Base-by-base conservation (phyloP, 2,329 filamentous ascomycete genomes). In the Penicillium sp. region DNA sequence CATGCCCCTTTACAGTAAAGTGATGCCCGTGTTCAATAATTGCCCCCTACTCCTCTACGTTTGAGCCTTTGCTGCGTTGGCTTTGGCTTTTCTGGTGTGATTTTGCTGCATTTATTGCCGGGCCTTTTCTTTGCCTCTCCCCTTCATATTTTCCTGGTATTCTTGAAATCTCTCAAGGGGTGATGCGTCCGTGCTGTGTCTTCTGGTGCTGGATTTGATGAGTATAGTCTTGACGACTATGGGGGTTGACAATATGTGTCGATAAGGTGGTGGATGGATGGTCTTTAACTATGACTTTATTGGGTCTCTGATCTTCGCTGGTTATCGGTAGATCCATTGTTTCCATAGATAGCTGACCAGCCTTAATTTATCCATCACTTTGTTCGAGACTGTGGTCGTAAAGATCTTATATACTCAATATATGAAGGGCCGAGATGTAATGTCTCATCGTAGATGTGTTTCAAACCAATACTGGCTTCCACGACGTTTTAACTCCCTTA, bases 111-210 rank as follows among this genome's bases (percentile, higher is more conserved):
- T 55, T 39, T 34, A 18, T 47, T 26, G 20, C 10, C 40, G 54
- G 51, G 37, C 31, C 50, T 51, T 51, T 35, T 13, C 18, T 37
- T 44, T 48, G 8, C 14, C 11, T 32, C 48, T 14, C 29, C 26
- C 10, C 18, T 42, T 43, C 16, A 26, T 46, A 20, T 53, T 49
- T 53, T 37, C 35, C 48, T 29, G 50, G 52, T 50, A 53, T 54
- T 50, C 32, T 58, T 59, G 53, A 44, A 55, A 29, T 49, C 53
- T 61, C 59, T 61, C 59, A 50, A 53, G 45, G 34, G 48, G 46
- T 4, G 29, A 31, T 39, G 32, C 16, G 24, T 55, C 5, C 38
- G 43, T 54, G 42, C 43, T 52, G 44, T 55, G 55, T 54, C 5
- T 44, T 26, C 39, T 50, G 46, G 44, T 50, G 14, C 13, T 46